Evolutionary conservation across 2,329 filamentous ascomycete species (phyloP), one percentile per base, ranked within the genome.

Genomic region (Sclerotinia sclerotiorum): DNA sequence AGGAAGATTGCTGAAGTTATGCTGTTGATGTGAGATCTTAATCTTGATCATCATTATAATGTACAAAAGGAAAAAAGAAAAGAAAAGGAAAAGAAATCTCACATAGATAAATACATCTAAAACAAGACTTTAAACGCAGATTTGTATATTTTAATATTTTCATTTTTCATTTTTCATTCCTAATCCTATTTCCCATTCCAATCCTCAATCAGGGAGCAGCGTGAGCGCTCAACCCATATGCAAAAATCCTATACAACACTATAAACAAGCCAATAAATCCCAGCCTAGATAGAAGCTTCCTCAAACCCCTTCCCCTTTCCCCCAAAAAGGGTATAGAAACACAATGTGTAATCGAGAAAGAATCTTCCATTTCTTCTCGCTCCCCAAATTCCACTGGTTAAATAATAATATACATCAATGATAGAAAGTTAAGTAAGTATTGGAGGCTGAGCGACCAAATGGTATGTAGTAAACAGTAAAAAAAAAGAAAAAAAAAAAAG

Each of bases 151-250:
- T 49, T 11, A 7, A 46, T 7, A 35, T 35, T 39, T 35, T 35
- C 1, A 10, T 3, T 29, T 46, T 60, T 60, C 19, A 62, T 49
- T 62, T 29, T 21, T n/a, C 24, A 39, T 62, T 61, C 19, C 44
- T 24, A n/a, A 29, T 21, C 32, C 15, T 29, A 48, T 35, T 11
- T 8, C 44, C 29, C 35, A 58, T 56, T 35, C 55, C 35, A 42
- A 39, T 42, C 55, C 35, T 19, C 27, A 51, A 42, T 7, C n/a
- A 46, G 60, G 60, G 60, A 63, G 60, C 60, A 63, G 60, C 46
- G 15, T 63, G 60, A 63, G 46, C 46, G 46, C 60, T 63, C 46
- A 63, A 63, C 60, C 60, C 60, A 63, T 63, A 63, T 63, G n/a
- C 60, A 51, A 63, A 42, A 42, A 42, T 15, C 39, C 52, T 32